These are phyloP conservation scores for Ogataea chonburiensis DNA, from an alignment of 805 yeast species.

Conservation along the genomic window DNA sequence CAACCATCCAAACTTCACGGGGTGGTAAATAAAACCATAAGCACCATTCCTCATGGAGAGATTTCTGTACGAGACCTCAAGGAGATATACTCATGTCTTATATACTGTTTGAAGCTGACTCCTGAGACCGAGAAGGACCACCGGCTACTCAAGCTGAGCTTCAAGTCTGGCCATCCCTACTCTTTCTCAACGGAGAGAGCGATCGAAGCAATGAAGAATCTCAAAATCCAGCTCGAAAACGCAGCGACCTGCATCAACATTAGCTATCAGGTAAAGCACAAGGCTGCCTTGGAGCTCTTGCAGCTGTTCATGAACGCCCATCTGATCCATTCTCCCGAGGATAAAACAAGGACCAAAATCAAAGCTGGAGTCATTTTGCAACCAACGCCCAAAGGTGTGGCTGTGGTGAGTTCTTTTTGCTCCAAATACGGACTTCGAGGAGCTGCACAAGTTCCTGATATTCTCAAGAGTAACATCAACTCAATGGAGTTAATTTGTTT, in stretches of 20 bases:
- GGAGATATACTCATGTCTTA: constrained; percentile 53
- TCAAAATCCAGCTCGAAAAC: constrained; percentile 48
- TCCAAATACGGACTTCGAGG: constrained; percentile 50
- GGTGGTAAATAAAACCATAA: constrained; percentile 18
- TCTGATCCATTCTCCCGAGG: constrained; percentile 71
- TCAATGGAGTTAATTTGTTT: constrained; percentile 69
- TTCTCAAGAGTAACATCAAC: constrained; percentile 54
- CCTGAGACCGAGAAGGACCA: constrained; percentile 26
- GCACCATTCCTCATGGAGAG: constrained; percentile 50
- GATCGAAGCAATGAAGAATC: constrained; percentile 45
- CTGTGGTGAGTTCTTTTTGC: constrained; percentile 62
- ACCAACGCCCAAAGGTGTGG: constrained; percentile 90
- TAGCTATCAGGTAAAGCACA: constrained; percentile 50
- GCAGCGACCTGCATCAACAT: constrained; percentile 52
- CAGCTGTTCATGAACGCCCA: constrained; percentile 57
- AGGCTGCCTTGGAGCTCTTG: constrained; percentile 47
- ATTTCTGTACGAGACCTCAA: constrained; percentile 57
- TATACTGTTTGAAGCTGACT: constrained; percentile 42
- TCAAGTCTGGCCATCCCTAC: constrained; percentile 41
- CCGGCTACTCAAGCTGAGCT: constrained; percentile 14
- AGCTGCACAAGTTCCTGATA: constrained; percentile 23
- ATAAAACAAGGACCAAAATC: constrained; percentile 57
- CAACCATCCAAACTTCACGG: constrained; percentile 14
- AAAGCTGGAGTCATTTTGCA: constrained; percentile 52
- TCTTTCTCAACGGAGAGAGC: constrained; percentile 56